A percentile compares a stretch with the other conserved stretches of the same genome.
phyloP scores from a whole-genome alignment of 2,329 filamentous ascomycete species.

The Magnaporthiopsis rhizophila region DNA sequence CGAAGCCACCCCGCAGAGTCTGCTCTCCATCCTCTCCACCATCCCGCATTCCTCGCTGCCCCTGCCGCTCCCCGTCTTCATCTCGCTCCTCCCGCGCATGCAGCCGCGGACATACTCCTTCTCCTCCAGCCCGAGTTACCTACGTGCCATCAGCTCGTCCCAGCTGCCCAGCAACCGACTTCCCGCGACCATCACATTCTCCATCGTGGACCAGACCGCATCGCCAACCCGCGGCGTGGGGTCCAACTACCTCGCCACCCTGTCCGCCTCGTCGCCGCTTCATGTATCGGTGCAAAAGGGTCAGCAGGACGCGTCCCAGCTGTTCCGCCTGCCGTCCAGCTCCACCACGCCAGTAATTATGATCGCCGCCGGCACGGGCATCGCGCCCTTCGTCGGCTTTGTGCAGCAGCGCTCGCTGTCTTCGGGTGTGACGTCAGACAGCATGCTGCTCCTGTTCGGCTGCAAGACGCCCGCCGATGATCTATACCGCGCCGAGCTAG shows the following conservation, averaged over 20 bases:
- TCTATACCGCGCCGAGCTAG: constrained; percentile 2
- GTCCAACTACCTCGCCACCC: constrained; percentile 35
- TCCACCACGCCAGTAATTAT: constrained; percentile 39
- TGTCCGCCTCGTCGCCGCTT: constrained; percentile 10
- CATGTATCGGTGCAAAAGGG: background rate
- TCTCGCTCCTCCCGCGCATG: constrained; percentile 50
- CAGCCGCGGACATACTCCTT: constrained; percentile 34
- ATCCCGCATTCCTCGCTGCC: constrained; percentile 33
- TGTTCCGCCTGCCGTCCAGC: constrained; percentile 35
- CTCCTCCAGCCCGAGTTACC: constrained; percentile 43
- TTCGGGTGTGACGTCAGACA: background rate
- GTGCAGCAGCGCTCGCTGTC: constrained; percentile 26
- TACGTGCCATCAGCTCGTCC: constrained; percentile 24
- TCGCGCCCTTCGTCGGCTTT: constrained; percentile 33
- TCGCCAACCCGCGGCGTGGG: constrained; percentile 33
- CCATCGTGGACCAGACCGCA: constrained; percentile 40
- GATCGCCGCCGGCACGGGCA: constrained; percentile 40
- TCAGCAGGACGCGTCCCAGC: constrained; percentile 9
- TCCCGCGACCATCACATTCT: constrained; percentile 40
- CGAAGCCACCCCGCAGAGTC: constrained; percentile 34
- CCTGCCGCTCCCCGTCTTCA: constrained; percentile 43
- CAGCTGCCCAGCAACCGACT: background rate
- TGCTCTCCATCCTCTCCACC: constrained; percentile 46
- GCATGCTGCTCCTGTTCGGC: background rate
- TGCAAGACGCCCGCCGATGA: background rate